A percentile compares a stretch with the other conserved stretches of the same genome.
phyloP scores from a whole-genome alignment of 2,329 filamentous ascomycete genomes.

The Penicillium sp. region DNA sequence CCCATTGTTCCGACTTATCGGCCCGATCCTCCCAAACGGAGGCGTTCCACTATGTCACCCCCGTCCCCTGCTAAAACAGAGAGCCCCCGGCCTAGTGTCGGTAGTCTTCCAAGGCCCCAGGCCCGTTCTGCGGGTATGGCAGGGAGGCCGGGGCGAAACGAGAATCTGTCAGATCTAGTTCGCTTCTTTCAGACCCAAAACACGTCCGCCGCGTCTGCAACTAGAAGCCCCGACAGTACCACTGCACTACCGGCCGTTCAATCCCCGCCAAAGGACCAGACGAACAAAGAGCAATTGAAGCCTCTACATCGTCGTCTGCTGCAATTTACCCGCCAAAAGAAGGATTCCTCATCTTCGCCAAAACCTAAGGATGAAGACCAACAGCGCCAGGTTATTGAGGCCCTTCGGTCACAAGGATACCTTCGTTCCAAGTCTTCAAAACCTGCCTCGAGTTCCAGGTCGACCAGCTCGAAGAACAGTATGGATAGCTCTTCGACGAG shows the following conservation, averaged over 20 bases:
- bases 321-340: conserved; percentile 32
- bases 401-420: conserved; percentile 30
- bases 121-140: conserved; percentile 32
- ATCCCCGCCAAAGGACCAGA: conserved; percentile 18
- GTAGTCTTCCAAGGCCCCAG: conserved; percentile 13
- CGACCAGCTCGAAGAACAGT: conserved; percentile 20
- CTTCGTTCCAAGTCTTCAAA: conserved; percentile 19
- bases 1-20: conserved; percentile 34
- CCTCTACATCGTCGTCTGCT: conserved; percentile 33
- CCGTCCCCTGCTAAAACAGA: conserved; percentile 13
- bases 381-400: conserved; percentile 26
- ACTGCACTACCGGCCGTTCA: conserved; percentile 24
- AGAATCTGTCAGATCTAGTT: conserved; percentile 34
- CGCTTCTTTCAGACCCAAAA: conserved; percentile 34
- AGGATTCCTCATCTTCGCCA: conserved; percentile 14
- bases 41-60: conserved; percentile 23
- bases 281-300: conserved; percentile 15
- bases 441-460: background rate
- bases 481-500: conserved; percentile 18
- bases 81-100: conserved; percentile 9
- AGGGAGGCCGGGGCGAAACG: conserved; percentile 27
- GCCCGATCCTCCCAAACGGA: conserved; percentile 25
- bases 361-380: conserved; percentile 25
- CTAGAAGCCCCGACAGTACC: conserved; percentile 19
- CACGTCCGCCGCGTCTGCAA: conserved; percentile 12